Conservation (phyloP, 73 alveolate genomes). For the Paramecium caudatum region DNA sequence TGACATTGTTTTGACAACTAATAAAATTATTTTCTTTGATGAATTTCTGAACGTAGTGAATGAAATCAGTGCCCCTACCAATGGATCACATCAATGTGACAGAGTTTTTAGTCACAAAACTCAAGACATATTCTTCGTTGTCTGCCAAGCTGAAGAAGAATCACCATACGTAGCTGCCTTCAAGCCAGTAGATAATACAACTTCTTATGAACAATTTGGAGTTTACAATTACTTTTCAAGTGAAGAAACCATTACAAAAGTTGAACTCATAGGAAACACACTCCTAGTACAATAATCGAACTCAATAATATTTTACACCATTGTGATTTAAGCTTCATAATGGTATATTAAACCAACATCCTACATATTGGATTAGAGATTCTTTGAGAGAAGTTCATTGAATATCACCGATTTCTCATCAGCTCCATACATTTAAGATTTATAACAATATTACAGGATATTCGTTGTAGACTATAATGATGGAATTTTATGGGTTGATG, state of each 20-base stretch:
- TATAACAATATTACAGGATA: neutral
- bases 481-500: conserved; percentile 11
- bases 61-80: neutral
- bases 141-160: neutral
- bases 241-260: neutral
- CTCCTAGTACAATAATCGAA: neutral
- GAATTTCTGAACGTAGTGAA: neutral
- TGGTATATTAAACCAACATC: conserved; percentile 11
- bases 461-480: neutral
- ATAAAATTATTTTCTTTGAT: neutral
- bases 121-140: neutral
- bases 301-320: neutral
- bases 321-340: neutral
- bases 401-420: neutral
- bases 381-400: neutral
- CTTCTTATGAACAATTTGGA: no score
- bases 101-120: neutral
- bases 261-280: conserved; percentile 2
- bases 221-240: no score
- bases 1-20: neutral
- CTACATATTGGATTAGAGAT: neutral
- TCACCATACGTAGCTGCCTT: neutral
- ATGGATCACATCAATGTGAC: neutral
- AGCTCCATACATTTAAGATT: neutral
- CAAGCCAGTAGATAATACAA: neutral